Conservation (phyloP, 2,329 filamentous ascomycete genomes). For the Aspergillus eucalypticola region DNA sequence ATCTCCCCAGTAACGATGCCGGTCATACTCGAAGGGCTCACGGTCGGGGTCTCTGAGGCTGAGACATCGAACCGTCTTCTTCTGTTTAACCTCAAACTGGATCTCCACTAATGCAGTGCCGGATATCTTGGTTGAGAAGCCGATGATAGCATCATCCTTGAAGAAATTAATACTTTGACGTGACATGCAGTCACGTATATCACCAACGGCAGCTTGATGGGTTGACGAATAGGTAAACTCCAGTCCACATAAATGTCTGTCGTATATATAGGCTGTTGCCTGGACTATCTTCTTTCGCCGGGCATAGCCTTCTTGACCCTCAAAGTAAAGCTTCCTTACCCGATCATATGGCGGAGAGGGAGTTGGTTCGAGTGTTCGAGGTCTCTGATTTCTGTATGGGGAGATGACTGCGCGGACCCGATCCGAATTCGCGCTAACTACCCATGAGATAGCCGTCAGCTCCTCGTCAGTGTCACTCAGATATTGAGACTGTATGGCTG, state of each 20-base stretch:
- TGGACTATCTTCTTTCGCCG: background rate
- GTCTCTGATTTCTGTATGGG: background rate
- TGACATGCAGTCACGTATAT: background rate
- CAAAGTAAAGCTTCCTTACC: conserved; percentile 15
- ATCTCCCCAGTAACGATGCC: conserved; percentile 3
- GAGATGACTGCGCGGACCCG: conserved; percentile 11
- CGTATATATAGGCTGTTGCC: background rate
- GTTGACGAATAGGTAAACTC: conserved; percentile 5
- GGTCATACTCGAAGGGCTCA: background rate
- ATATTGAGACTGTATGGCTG: conserved; percentile 2
- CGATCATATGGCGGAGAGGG: conserved; percentile 9
- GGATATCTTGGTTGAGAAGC: background rate
- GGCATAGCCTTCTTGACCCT: background rate
- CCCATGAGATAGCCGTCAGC: conserved; percentile 14
- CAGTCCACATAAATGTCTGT: conserved; percentile 3
- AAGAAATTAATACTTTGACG: conserved; percentile 3
- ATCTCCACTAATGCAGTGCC: background rate
- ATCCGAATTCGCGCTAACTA: conserved; percentile 6
- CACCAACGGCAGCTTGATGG: background rate
- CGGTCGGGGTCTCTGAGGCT: background rate
- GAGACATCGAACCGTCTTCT: background rate
- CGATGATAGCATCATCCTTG: background rate
- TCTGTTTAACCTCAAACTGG: conserved; percentile 5
- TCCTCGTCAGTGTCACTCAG: background rate
- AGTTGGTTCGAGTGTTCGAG: conserved; percentile 2